phyloP scores from a whole-genome alignment of 768 basidiomycete genomes.

The Mycena vitilis region DNA sequence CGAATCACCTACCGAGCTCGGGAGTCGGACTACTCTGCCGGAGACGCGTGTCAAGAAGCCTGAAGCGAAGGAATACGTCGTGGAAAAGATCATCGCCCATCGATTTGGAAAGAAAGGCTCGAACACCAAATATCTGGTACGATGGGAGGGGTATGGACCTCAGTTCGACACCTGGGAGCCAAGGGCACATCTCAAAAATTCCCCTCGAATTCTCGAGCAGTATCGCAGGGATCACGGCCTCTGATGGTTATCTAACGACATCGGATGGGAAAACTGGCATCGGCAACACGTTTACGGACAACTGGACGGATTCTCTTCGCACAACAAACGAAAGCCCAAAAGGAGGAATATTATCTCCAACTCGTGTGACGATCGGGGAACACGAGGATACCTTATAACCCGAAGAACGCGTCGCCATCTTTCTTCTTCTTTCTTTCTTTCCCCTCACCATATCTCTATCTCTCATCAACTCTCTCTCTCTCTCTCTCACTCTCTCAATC shows the following conservation, averaged over 20 bases:
- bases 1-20: neutral
- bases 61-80: neutral
- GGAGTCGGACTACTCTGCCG: neutral
- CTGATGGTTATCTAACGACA: neutral
- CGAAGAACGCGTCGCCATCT: too few species aligned
- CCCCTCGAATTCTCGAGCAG: neutral
- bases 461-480: too few species aligned
- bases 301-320: neutral
- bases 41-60: conserved; percentile 5
- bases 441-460: too few species aligned
- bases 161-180: conserved; percentile 24
- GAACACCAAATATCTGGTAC: conserved; percentile 8
- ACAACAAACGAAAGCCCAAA: too few species aligned
- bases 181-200: conserved; percentile 2
- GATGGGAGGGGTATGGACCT: conserved; percentile 23
- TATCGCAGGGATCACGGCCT: conserved; percentile 8
- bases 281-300: neutral
- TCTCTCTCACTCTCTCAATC: too few species aligned
- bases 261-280: neutral
- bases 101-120: conserved; percentile 7
- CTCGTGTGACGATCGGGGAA: too few species aligned
- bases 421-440: too few species aligned
- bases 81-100: conserved; percentile 21
- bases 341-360: too few species aligned
- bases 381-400: too few species aligned